Evolutionary conservation across 208 protist species (phyloP).

Genomic region (Balamuthia mandrillaris): DNA sequence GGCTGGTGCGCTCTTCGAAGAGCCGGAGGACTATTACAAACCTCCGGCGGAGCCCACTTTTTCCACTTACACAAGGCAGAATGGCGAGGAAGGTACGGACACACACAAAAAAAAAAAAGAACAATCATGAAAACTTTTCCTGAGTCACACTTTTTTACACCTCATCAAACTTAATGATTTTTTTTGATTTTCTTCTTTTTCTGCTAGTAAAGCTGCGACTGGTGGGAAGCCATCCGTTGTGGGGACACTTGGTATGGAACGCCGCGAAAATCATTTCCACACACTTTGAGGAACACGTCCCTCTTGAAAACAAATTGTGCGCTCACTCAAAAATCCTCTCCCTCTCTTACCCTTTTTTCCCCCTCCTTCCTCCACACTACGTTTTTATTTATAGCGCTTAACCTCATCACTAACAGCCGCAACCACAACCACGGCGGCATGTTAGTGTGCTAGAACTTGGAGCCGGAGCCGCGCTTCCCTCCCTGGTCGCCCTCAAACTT

Average conservation of each 20-base stretch:
- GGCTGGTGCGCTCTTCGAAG: not conserved
- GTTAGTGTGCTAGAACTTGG: conserved; percentile 53
- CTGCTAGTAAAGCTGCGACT: conserved; percentile 5
- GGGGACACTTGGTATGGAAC: conserved; percentile 54
- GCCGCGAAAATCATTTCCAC: conserved; percentile 40
- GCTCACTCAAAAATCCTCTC: too few species aligned
- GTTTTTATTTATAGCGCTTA: too few species aligned
- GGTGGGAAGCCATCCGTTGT: conserved; percentile 30
- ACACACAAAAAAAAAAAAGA: not conserved
- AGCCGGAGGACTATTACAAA: conserved; percentile 25
- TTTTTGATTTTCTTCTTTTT: not conserved
- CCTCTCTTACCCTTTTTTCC: too few species aligned
- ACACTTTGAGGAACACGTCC: conserved; percentile 22
- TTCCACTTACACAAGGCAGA: not conserved
- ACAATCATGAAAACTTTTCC: not conserved
- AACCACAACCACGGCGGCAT: too few species aligned
- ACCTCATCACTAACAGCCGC: too few species aligned
- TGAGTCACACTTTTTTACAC: not conserved
- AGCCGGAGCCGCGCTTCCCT: conserved; percentile 43
- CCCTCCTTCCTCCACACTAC: too few species aligned
- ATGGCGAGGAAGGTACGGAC: conserved; percentile 2
- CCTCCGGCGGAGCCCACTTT: not conserved
- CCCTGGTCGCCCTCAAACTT: conserved; percentile 39
- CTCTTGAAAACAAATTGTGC: conserved; percentile 38
- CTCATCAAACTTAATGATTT: not conserved